Percentiles rank a stretch among this genome's conserved stretches.
These are phyloP conservation scores for Polychytrium aggregatum DNA, from an alignment of 192 early-diverging fungal species.

Conservation along the genomic window DNA sequence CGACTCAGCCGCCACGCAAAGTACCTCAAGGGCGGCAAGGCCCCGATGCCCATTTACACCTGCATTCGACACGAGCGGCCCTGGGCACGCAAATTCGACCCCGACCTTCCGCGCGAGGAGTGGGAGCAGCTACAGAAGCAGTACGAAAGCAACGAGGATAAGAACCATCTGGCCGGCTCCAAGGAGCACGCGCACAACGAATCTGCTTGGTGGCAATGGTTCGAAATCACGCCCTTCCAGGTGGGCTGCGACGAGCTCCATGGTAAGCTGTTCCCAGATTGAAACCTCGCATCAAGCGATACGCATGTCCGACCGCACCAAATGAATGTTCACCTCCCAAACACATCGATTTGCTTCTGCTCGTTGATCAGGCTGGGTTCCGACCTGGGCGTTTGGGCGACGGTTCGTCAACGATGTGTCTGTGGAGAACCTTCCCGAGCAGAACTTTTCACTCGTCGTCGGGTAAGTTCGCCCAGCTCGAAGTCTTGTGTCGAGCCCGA, in stretches of 20 bases:
- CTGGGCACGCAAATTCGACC: constrained; percentile 2
- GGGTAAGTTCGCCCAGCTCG: no score
- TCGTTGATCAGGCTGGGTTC: constrained; percentile 57
- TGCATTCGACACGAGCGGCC: constrained; percentile 51
- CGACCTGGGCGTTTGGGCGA: constrained; percentile 69
- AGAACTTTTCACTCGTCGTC: constrained; percentile 50
- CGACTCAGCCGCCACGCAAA: constrained; percentile 42
- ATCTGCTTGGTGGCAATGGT: constrained; percentile 57
- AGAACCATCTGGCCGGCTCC: not conserved
- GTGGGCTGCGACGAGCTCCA: constrained; percentile 63
- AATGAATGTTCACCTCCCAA: no score
- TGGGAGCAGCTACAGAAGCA: constrained; percentile 6
- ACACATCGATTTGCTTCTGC: no score
- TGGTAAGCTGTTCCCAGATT: constrained; percentile 19
- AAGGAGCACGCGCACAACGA: constrained; percentile 12
- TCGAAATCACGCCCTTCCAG: constrained; percentile 72
- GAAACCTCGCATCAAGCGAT: no score
- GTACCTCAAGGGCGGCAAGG: constrained; percentile 43
- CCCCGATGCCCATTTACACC: constrained; percentile 70
- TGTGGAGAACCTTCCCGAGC: constrained; percentile 54
- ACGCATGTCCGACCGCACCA: no score
- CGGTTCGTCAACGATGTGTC: constrained; percentile 52
- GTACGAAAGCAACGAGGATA: constrained; percentile 7
- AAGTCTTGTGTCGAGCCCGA: no score
- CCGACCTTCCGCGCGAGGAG: not conserved